A percentile compares a stretch with the other conserved stretches of the same genome.
Conservation (phyloP, 345 rosid species). For the Corchorus olitorius region DNA sequence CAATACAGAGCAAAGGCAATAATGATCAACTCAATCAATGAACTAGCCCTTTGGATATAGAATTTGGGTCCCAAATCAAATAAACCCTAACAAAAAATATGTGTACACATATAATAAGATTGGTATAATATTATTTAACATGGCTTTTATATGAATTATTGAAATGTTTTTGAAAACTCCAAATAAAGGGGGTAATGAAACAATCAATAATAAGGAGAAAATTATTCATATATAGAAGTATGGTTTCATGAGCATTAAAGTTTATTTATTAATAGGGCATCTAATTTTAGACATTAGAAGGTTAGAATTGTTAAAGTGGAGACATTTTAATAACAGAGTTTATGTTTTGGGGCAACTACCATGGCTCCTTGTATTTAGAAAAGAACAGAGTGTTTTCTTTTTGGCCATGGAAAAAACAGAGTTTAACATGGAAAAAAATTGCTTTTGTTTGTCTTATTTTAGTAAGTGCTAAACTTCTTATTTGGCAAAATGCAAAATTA, state of each 20-base stretch:
- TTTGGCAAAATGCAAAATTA: not conserved
- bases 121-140: not conserved
- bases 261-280: not conserved
- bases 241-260: not conserved
- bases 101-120: not conserved
- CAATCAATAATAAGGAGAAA: not conserved
- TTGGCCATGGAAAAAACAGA: not conserved
- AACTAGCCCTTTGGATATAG: not conserved
- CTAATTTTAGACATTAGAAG: not conserved
- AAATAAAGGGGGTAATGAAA: not conserved
- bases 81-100: not conserved
- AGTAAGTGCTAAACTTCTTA: not conserved
- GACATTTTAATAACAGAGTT: not conserved
- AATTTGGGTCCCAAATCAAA: constrained; percentile 6
- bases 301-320: not conserved
- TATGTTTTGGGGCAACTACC: too few relatives aligned
- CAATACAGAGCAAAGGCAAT: not conserved
- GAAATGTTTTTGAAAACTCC: not conserved
- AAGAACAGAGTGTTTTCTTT: too few relatives aligned
- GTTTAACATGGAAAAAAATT: not conserved
- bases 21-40: not conserved
- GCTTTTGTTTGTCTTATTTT: not conserved
- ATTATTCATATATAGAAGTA: not conserved
- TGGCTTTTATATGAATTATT: not conserved
- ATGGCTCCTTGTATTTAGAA: too few relatives aligned